Evolutionary conservation across 306 rosid species (phyloP), one percentile per base, ranked within the genome.

Genomic region (Sindora glabra): DNA sequence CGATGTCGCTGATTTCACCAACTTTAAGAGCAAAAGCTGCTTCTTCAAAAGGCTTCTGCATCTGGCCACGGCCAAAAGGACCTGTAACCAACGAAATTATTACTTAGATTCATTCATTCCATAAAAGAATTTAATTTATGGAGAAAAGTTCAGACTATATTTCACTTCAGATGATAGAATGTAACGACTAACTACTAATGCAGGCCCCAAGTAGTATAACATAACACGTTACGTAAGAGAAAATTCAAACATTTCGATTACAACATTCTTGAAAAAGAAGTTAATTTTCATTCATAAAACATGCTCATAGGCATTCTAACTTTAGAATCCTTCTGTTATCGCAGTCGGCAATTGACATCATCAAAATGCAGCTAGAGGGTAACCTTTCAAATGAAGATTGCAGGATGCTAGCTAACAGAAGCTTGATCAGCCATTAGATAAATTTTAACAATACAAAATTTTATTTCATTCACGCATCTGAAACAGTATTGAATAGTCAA

Each of bases 41-140:
- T 51, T 92, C 95, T 72, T 92, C 99, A 48, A 92, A 92, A 32
- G 99, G 90, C 74, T 89, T 92, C 82, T 92, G 95, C 99, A 92
- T 92, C 82, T 89, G 99, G 46, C 95, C 96, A 38, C 94, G 95
- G 47, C 95, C 97, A 52, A 92, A 92, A 66, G 89, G 74, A 67
- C 97, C 99, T 92, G 84, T 69, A 74, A 5, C 63, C 65, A 74
- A 39, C n/a, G 57, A 70, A 62, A 70, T 10, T 16, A 9, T 23
- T 25, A 54, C 18, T 18, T 1, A 39, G 17, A 8, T 59, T 52
- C 63, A 42, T 59, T 54, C 11, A 15, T 56, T 11, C 18, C 18
- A 41, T 10, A 33, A 52, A 41, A 6, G 14, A 15, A 9, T 26
- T 25, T 56, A 7, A 39, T 21, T 15, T 19, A 13, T 5, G 22